Evolutionary conservation across 805 yeast genomes (phyloP), one percentile per base, ranked within the genome.

Genomic region (Starmera caribaea): DNA sequence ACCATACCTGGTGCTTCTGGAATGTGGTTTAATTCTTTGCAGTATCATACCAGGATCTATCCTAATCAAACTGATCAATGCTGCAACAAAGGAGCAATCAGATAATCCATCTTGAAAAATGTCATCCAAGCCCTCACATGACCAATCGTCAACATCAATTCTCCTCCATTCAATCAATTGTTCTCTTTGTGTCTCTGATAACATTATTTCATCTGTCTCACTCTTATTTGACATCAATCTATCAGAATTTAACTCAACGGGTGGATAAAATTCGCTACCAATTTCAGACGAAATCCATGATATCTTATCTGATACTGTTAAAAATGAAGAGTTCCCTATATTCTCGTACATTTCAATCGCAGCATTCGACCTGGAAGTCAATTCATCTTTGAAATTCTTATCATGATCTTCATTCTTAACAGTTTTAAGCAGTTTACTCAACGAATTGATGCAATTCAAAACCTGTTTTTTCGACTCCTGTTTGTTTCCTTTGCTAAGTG

Each of bases 21-120:
- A 41, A 27, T 48, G 50, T 9, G 55, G 56, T 5, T 37, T 14
- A 3, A 54, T 39, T 12, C 32, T 33, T 4, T 34, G 10, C 3
- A 45, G 32, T 7, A 51, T 24, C 4, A 29, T 3, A 1, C 36
- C 13, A 9, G 42, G 32, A 30, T 50, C 45, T 16, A 51, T 51
- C 15, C 58, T 55, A 0, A 64, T 52, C 1, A 79, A 58, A 1
- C 85, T 73, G 13, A 82, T 60, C 13, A 84, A 50, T 0, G 89
- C 66, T 2, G 88, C 76, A 3, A 85, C 84, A 52, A 85, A 75
- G 0, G 95, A 83, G 57, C 95, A 86, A 55, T 85, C 79, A 8
- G 76, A 63, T n/a, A 74, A 50, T 2, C 61, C 45, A 41, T 73
- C 79, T 48, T 76, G 81, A 49, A 63, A 68, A 11, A 76, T 38